Evolutionary conservation across 2,329 filamentous ascomycete species (phyloP).

Genomic region (Cladosporium sp.): DNA sequence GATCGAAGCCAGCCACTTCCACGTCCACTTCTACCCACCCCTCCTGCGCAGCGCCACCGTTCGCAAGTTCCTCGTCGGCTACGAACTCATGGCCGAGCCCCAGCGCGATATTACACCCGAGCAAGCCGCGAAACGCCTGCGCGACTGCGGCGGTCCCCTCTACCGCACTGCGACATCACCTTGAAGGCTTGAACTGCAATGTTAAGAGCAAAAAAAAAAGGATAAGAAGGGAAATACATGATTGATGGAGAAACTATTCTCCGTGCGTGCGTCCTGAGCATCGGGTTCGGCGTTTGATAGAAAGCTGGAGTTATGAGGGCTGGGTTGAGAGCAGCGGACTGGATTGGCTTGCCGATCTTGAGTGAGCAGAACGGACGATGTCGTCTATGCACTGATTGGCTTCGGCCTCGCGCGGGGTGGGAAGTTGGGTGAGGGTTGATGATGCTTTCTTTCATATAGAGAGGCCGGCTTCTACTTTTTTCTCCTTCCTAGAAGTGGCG

Average conservation of each 20-base stretch:
- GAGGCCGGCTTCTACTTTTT: neutral
- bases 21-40: slow-evolving; percentile 97
- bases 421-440: neutral
- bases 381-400: neutral
- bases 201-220: neutral
- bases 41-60: slow-evolving; percentile 89
- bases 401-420: neutral
- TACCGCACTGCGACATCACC: slow-evolving; percentile 61
- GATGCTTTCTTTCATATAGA: neutral
- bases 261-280: neutral
- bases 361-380: neutral
- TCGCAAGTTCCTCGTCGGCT: slow-evolving; percentile 93
- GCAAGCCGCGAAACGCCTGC: slow-evolving; percentile 79
- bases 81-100: slow-evolving; percentile 96
- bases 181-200: neutral
- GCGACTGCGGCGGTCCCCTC: slow-evolving; percentile 74
- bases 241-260: neutral
- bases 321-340: neutral
- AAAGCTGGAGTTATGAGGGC: neutral
- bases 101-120: slow-evolving; percentile 97
- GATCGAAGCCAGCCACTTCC: slow-evolving; percentile 83
- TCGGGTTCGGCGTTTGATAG: neutral
- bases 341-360: neutral
- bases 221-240: neutral
- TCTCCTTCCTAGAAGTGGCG: neutral